A percentile compares a stretch with the other conserved stretches of the same genome.
Conservation (phyloP, 2,329 filamentous ascomycete genomes). For the Alternaria arbusti region DNA sequence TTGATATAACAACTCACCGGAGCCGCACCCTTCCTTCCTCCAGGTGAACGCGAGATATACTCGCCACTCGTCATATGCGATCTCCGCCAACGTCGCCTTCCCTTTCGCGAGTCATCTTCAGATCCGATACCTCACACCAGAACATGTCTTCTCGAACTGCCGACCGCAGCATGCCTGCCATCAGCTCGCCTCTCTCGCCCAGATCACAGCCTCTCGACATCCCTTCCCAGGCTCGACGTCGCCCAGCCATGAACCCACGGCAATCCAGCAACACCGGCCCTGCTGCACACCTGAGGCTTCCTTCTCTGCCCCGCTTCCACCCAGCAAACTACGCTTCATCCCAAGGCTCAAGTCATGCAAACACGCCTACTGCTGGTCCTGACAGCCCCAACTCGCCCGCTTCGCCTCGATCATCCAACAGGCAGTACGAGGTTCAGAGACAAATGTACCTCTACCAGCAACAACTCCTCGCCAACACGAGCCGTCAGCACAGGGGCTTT, state of each 20-base stretch:
- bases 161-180: slow-evolving; percentile 40
- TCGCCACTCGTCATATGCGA: slow-evolving; percentile 38
- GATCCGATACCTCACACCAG: slow-evolving; percentile 21
- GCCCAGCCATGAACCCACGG: slow-evolving; percentile 39
- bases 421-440: slow-evolving; percentile 57
- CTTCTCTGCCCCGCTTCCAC: slow-evolving; percentile 60
- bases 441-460: slow-evolving; percentile 58
- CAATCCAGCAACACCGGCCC: slow-evolving; percentile 45
- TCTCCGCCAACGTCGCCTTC: slow-evolving; percentile 27
- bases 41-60: slow-evolving; percentile 22
- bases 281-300: slow-evolving; percentile 51
- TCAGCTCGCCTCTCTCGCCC: slow-evolving; percentile 44
- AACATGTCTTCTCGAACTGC: slow-evolving; percentile 36
- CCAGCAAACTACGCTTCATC: slow-evolving; percentile 58
- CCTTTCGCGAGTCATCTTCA: slow-evolving; percentile 28
- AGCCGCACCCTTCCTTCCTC: slow-evolving; percentile 2
- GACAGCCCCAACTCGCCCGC: slow-evolving; percentile 52
- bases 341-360: slow-evolving; percentile 45
- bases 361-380: slow-evolving; percentile 46
- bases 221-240: slow-evolving; percentile 43
- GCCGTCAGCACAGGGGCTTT: slow-evolving; percentile 30
- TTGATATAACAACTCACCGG: slow-evolving; percentile 11
- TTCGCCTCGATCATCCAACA: slow-evolving; percentile 50
- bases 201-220: slow-evolving; percentile 45
- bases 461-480: slow-evolving; percentile 48